Conservation (phyloP, 306 rosid genomes). For the Begonia fuchsioides region DNA sequence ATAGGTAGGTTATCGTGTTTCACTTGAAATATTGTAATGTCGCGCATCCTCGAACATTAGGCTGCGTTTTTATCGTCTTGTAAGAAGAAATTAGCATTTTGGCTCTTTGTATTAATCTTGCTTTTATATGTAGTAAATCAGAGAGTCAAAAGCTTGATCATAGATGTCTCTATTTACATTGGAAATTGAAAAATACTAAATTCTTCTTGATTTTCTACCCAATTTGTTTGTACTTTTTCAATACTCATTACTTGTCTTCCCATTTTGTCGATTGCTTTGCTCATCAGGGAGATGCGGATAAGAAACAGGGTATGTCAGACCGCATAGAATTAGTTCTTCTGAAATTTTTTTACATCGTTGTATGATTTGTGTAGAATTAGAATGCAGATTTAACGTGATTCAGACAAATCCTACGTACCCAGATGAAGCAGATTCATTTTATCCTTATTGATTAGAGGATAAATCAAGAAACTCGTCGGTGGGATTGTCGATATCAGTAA, state of each 20-base stretch:
- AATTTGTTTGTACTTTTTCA: no score
- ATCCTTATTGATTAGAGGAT: no score
- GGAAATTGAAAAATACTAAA: not conserved
- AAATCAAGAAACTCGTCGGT: no score
- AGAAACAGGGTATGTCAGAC: slow-evolving; percentile 29
- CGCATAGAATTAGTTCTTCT: slow-evolving; percentile 3
- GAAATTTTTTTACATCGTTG: not conserved
- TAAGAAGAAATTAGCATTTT: no score
- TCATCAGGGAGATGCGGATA: slow-evolving; percentile 35
- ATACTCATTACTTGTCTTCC: slow-evolving; percentile 3
- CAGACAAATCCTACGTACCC: no score
- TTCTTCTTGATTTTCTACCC: not conserved
- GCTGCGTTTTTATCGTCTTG: not conserved
- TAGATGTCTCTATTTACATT: not conserved
- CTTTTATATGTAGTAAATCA: no score
- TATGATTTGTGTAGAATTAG: no score
- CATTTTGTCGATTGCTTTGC: slow-evolving; percentile 64
- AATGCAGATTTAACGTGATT: no score
- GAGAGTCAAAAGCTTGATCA: no score
- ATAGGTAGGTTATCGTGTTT: slow-evolving; percentile 32
- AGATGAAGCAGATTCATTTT: no score
- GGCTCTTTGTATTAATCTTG: no score
- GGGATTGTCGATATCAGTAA: not conserved
- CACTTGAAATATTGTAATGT: not conserved
- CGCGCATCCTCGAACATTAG: slow-evolving; percentile 40